Base-by-base conservation (phyloP, 2,329 filamentous ascomycete genomes). In the Periconia sp. region DNA sequence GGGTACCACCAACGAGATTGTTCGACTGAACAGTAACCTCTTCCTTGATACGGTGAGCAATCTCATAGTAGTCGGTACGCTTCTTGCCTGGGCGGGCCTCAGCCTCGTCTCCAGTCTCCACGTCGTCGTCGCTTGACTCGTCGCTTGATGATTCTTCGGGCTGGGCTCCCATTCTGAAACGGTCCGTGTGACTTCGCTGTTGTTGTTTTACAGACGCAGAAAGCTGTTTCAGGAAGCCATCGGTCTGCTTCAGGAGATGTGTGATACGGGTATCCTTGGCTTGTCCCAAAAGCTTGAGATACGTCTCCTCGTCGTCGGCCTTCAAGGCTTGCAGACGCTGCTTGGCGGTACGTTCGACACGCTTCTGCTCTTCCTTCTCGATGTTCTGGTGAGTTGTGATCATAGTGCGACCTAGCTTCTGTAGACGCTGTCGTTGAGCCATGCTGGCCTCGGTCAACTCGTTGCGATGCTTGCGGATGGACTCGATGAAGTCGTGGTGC, bases 181-280 rank as follows among this genome's bases (percentile, higher is more conserved):
- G 83, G 67, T 92, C 84, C 22, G 84, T 85, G 29, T 88, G 86
- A 64, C 85, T 88, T 38, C 92, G 87, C 70, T 99, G 94, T 71
- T 99, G 94, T 43, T 86, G 85, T 69, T 95, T 94, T 67, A 99
- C 94, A 12, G 94, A 97, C 2, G 89, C 87, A 35, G 95, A 92
- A 49, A 99, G 86, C 72, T 97, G 92, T 58, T 92, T 88, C 75
- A 99, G 80, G 84, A 99, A 99, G 39, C 92, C 92, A 70, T 99
- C 92, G 37, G 94, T 99, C 74, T 99, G 94, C 66, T 89, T 90
- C 59, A 99, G 86, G 64, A 99, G 77, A 70, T 99, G 94, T 7
- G 94, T 96, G 54, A 99, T 99, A 85, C 94, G 92, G 26, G 92
- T 97, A 77, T 99, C 94, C 78, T 99, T 99, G 63, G 94, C 94